Conservation (phyloP, 371 early-diverging fungal species). For the Mortierella sp. region DNA sequence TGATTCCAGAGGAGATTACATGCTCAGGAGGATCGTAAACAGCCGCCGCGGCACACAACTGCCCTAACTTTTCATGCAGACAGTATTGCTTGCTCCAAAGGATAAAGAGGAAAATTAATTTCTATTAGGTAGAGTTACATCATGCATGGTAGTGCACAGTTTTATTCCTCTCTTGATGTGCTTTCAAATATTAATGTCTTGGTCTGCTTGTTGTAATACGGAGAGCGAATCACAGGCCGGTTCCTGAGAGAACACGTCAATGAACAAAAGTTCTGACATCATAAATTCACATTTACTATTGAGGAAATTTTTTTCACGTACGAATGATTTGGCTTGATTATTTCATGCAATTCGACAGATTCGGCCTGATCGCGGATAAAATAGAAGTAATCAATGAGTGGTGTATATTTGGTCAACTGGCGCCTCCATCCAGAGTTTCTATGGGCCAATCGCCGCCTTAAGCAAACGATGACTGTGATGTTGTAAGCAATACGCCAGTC, state of each 20-base stretch:
- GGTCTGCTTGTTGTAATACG: neutral
- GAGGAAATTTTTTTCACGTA: neutral
- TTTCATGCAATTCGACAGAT: neutral
- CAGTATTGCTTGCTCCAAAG: too few species aligned
- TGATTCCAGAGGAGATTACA: neutral
- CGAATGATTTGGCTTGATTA: neutral
- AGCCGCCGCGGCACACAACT: too few species aligned
- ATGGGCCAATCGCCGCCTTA: too few species aligned
- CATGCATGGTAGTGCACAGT: neutral
- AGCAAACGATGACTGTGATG: neutral
- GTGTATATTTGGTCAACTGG: too few species aligned
- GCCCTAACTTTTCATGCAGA: too few species aligned
- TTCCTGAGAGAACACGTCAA: constrained; percentile 8
- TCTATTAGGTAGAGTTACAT: too few species aligned
- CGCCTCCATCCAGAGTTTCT: too few species aligned
- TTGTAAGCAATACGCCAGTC: neutral
- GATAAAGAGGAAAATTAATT: neutral
- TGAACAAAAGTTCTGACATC: neutral
- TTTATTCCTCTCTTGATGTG: neutral
- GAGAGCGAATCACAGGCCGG: constrained; percentile 5
- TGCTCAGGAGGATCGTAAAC: too few species aligned
- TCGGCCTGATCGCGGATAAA: neutral
- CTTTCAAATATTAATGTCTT: neutral
- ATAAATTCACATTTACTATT: neutral
- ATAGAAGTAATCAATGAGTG: neutral